phyloP scores from a whole-genome alignment of 805 yeast genomes.

The Maudiozyma saulgeensis region DNA sequence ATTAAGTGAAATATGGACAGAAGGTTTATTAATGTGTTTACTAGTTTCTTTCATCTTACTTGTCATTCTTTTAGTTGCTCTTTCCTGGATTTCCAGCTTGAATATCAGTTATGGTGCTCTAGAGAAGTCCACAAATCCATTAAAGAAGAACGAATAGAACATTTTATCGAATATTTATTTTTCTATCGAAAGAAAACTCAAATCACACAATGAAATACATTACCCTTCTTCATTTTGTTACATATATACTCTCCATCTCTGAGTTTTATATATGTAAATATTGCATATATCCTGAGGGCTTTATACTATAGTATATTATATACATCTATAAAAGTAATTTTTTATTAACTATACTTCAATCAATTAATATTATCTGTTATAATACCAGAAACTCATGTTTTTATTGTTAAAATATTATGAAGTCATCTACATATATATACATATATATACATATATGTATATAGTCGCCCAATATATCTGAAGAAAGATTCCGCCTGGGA shows the following conservation, averaged over 20 bases:
- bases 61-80: conserved; percentile 48
- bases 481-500: no score
- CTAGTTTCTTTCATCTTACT: conserved; percentile 56
- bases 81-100: conserved; percentile 60
- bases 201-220: background rate
- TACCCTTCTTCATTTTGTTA: background rate
- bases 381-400: no score
- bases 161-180: background rate
- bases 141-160: conserved; percentile 20
- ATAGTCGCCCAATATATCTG: no score
- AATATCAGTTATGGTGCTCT: conserved; percentile 76
- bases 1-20: conserved; percentile 29
- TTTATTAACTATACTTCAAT: background rate
- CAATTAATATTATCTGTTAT: no score
- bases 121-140: conserved; percentile 41
- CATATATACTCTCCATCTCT: background rate
- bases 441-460: no score
- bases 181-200: background rate
- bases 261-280: no score
- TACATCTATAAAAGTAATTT: background rate
- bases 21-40: conserved; percentile 67
- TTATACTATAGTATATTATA: background rate
- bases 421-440: background rate
- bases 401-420: background rate
- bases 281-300: background rate